phyloP scores from a whole-genome alignment of 768 basidiomycete species.

The Termitomyces sp. region DNA sequence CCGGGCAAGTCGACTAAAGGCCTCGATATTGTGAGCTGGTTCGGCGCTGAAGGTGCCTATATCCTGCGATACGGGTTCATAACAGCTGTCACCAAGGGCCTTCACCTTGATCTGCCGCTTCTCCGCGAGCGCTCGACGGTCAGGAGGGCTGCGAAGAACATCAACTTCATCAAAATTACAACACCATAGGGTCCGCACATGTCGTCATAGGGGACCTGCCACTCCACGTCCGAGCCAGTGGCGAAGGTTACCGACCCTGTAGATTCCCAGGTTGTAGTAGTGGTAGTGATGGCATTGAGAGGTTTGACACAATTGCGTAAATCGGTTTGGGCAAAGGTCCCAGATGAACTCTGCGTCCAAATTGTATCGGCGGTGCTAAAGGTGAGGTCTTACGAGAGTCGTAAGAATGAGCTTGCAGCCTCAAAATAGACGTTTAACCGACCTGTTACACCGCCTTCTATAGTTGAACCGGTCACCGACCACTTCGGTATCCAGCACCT shows the following conservation, averaged over 20 bases:
- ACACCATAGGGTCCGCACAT: slow-evolving; percentile 35
- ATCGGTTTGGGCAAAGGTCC: slow-evolving; percentile 77
- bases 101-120: slow-evolving; percentile 39
- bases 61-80: slow-evolving; percentile 46
- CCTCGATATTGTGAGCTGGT: slow-evolving; percentile 34
- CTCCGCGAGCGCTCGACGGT: slow-evolving; percentile 25
- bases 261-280: slow-evolving; percentile 61
- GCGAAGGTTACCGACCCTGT: slow-evolving; percentile 64
- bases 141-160: slow-evolving; percentile 28
- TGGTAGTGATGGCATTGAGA: slow-evolving; percentile 60
- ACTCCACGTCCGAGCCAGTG: slow-evolving; percentile 40
- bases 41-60: slow-evolving; percentile 44
- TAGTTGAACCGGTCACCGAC: slow-evolving; percentile 56
- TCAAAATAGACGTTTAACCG: background rate
- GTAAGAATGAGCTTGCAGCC: background rate
- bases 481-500: slow-evolving; percentile 81
- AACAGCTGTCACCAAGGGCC: slow-evolving; percentile 50
- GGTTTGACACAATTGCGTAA: slow-evolving; percentile 58
- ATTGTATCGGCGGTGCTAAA: slow-evolving; percentile 69
- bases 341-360: slow-evolving; percentile 70
- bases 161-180: slow-evolving; percentile 1
- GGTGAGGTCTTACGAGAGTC: slow-evolving; percentile 44
- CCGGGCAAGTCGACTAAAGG: slow-evolving; percentile 56
- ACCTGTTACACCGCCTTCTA: slow-evolving; percentile 77
- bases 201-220: slow-evolving; percentile 80